Conservation (phyloP, 2,329 filamentous ascomycete genomes). For the Colletotrichum musae region DNA sequence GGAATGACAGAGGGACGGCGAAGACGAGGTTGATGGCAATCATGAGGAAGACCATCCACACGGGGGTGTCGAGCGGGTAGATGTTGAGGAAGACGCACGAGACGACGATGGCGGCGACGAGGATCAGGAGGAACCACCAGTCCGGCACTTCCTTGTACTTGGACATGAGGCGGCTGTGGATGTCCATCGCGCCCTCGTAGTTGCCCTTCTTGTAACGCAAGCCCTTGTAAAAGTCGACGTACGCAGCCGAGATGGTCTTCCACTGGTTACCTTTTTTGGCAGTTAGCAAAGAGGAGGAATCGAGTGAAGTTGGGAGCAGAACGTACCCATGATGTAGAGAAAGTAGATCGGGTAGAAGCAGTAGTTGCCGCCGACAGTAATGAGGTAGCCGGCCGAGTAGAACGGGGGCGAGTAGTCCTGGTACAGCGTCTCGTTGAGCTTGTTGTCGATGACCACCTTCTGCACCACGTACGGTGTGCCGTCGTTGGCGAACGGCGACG, state of each 20-base stretch:
- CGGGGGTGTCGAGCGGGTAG: conserved; percentile 48
- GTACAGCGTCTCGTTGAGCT: conserved; percentile 55
- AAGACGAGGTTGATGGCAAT: conserved; percentile 57
- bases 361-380: conserved; percentile 59
- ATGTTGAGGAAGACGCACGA: conserved; percentile 50
- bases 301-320: accelerated
- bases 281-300: not conserved
- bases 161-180: conserved; percentile 59
- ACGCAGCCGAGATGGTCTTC: conserved; percentile 54
- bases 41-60: conserved; percentile 50
- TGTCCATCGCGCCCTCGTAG: conserved; percentile 59
- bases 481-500: conserved; percentile 60
- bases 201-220: conserved; percentile 56
- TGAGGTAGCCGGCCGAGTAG: conserved; percentile 59
- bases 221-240: conserved; percentile 56
- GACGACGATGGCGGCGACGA: conserved; percentile 51
- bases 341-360: conserved; percentile 61
- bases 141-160: conserved; percentile 63
- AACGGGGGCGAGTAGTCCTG: conserved; percentile 61
- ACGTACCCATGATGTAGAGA: conserved; percentile 55
- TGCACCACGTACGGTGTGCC: conserved; percentile 53
- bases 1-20: conserved; percentile 58
- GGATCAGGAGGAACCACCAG: conserved; percentile 63
- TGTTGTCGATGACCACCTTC: conserved; percentile 55
- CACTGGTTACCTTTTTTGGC: conserved; percentile 51